phyloP scores from a whole-genome alignment of 1,284 basidiomycete species.

The Uromyces viciae-fabae region DNA sequence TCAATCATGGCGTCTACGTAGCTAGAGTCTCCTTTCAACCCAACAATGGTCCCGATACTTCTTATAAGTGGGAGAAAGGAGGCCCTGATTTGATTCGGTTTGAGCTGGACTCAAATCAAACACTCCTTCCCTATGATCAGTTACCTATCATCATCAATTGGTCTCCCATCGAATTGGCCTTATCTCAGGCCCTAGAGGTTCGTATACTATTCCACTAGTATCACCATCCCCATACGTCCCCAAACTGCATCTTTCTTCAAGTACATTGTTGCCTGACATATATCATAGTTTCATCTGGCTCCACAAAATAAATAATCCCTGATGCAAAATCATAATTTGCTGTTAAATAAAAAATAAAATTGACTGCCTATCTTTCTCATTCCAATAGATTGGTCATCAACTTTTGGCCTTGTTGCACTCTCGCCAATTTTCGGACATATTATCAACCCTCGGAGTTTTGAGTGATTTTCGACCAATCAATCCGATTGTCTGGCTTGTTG shows the following conservation, averaged over 20 bases:
- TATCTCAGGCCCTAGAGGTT: constrained; percentile 41
- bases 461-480: constrained; percentile 25
- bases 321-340: too few relatives aligned
- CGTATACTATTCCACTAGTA: neutral
- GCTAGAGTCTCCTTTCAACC: constrained; percentile 37
- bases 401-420: constrained; percentile 39
- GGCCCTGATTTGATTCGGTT: constrained; percentile 38
- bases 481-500: constrained; percentile 44
- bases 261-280: too few relatives aligned
- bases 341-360: neutral
- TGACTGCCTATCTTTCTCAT: neutral
- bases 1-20: constrained; percentile 16
- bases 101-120: neutral
- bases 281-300: too few relatives aligned
- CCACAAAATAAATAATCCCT: too few relatives aligned
- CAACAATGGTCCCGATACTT: constrained; percentile 9
- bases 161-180: constrained; percentile 37
- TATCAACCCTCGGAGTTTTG: neutral
- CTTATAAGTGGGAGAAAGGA: constrained; percentile 35
- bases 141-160: constrained; percentile 26
- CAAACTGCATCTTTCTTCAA: neutral
- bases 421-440: constrained; percentile 21
- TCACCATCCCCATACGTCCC: neutral
- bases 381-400: constrained; percentile 36
- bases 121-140: neutral